A percentile compares a stretch with the other conserved stretches of the same genome.
These are phyloP conservation scores for Sporisorium graminicola DNA, from an alignment of 1,284 basidiomycete genomes.

Conservation along the genomic window DNA sequence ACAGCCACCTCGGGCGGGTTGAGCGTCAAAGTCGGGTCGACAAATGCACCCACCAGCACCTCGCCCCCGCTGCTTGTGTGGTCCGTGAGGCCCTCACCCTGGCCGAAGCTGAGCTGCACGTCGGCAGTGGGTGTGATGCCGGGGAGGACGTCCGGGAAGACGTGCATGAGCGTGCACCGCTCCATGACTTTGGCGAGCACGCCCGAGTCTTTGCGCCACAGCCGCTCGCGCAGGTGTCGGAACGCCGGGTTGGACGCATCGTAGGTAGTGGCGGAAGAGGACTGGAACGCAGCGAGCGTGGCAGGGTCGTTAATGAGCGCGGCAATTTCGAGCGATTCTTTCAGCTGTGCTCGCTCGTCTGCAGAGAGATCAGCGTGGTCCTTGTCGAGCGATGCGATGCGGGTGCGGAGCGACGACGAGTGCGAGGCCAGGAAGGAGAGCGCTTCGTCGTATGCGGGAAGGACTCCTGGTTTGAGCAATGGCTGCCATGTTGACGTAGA, in stretches of 20 bases:
- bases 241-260: slow-evolving; percentile 76
- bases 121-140: slow-evolving; percentile 80
- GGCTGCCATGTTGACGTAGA: slow-evolving; percentile 55
- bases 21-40: slow-evolving; percentile 73
- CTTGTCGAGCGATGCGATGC: slow-evolving; percentile 71
- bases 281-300: slow-evolving; percentile 79
- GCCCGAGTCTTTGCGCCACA: slow-evolving; percentile 76
- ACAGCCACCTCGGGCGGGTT: slow-evolving; percentile 77
- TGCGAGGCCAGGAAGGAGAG: slow-evolving; percentile 76
- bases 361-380: slow-evolving; percentile 4
- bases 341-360: slow-evolving; percentile 21
- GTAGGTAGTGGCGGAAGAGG: slow-evolving; percentile 30
- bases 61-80: slow-evolving; percentile 71
- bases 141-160: slow-evolving; percentile 87
- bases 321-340: slow-evolving; percentile 75
- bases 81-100: slow-evolving; percentile 66
- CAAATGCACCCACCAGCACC: slow-evolving; percentile 78
- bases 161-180: slow-evolving; percentile 86
- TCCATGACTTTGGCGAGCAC: slow-evolving; percentile 78
- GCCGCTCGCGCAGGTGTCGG: slow-evolving; percentile 83
- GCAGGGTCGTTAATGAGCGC: slow-evolving; percentile 82
- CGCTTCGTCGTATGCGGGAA: slow-evolving; percentile 87
- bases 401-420: slow-evolving; percentile 71
- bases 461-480: slow-evolving; percentile 77
- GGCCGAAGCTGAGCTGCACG: slow-evolving; percentile 76